phyloP scores from a whole-genome alignment of 177 flowering plant species.

The Vitis hybrid region DNA sequence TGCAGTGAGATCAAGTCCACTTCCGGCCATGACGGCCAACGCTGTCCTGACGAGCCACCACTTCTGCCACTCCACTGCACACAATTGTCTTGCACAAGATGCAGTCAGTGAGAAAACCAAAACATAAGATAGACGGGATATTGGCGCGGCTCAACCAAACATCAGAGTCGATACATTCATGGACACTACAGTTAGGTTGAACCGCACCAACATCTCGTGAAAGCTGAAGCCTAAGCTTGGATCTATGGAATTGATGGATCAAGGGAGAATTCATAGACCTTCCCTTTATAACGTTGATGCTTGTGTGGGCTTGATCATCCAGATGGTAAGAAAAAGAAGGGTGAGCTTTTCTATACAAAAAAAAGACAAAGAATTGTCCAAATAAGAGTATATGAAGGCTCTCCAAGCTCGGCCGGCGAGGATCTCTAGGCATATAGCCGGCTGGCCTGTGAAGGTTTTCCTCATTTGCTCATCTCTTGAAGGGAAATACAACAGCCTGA shows the following conservation, averaged over 20 bases:
- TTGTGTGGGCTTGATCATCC: too few relatives aligned
- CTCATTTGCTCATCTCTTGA: neutral
- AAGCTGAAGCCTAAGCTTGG: neutral
- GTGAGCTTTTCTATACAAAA: too few relatives aligned
- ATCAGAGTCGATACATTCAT: neutral
- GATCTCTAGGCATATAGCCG: neutral
- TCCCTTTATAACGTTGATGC: neutral
- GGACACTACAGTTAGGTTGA: conserved; percentile 8
- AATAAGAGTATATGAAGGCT: neutral
- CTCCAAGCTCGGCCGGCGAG: conserved; percentile 7
- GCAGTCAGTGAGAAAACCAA: neutral
- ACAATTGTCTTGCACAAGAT: too few relatives aligned
- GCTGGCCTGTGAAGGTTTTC: neutral
- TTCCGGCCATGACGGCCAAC: too few relatives aligned
- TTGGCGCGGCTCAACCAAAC: conserved; percentile 26
- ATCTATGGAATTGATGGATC: too few relatives aligned
- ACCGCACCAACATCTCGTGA: conserved; percentile 9
- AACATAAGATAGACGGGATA: conserved; percentile 9
- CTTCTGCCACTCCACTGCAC: too few relatives aligned
- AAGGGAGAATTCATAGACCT: neutral
- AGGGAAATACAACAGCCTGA: too few relatives aligned
- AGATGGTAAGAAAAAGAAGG: too few relatives aligned
- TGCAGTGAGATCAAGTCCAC: too few relatives aligned
- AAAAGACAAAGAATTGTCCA: neutral
- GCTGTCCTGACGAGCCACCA: too few relatives aligned